Evolutionary conservation across 345 rosid species (phyloP), one percentile per base, ranked within the genome.

Genomic region (Pistacia atlantica): DNA sequence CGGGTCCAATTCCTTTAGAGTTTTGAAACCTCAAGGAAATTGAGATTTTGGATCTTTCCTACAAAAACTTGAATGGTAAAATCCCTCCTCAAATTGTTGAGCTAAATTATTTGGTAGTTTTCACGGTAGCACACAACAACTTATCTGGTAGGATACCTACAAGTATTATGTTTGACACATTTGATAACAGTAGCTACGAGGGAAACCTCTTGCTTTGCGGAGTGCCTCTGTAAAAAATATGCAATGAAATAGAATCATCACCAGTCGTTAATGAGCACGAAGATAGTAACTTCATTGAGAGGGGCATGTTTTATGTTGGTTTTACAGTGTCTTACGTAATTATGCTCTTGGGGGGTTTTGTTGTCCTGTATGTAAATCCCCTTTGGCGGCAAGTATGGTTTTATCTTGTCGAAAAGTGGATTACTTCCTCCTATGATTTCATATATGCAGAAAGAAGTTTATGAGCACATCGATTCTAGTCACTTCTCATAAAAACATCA

Each of bases 71-170:
- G 60, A 18, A 3, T 4, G 22, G 60, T 2, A 56, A 56, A 56
- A 56, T 56, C 20, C 60, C 25, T 6, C 60, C 60, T 56, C 60
- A 56, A 18, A 3, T 56, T 13, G 22, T 56, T 17, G 8, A 56
- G 7, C 60, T 56, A 16, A 16, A 56, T 56, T 0, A 8, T 1
- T 17, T 56, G 59, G 35, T 9, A 13, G 58, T 73, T 17, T 59
- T 73, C 3, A 59, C 28, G 0, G 71, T 75, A 57, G 76, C 45
- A 28, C 16, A 60, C 76, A 73, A 72, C 55, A 60, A 61, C 48
- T 46, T 73, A 35, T 73, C 67, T 3, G 59, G 76, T 11, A 3
- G 0, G 0, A 61, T 9, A 22, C 78, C 65, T 0, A 22, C 55
- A 18, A 0, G 9, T 7, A 65, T 55, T 25, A 25, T 20, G 72